phyloP scores from a whole-genome alignment of 2,329 filamentous ascomycete genomes.

The Fusarium kyushuense region DNA sequence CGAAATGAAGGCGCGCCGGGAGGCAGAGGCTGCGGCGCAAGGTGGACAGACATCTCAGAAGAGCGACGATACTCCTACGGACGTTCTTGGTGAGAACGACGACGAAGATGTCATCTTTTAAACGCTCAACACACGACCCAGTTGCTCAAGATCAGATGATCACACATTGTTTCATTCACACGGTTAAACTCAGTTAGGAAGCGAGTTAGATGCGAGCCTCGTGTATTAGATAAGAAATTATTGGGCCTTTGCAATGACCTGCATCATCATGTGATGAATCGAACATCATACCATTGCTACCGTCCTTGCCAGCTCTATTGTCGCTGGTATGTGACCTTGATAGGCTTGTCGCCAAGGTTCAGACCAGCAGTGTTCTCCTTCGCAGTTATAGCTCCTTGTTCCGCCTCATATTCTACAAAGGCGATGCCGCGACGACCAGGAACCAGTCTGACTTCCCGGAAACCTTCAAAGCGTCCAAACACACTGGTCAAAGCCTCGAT shows the following conservation, averaged over 20 bases:
- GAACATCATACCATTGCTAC: not conserved
- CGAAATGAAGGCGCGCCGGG: constrained; percentile 80
- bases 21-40: constrained; percentile 55
- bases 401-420: constrained; percentile 95
- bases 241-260: not conserved
- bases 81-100: constrained; percentile 80
- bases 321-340: constrained; percentile 97
- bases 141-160: not conserved
- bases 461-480: constrained; percentile 91
- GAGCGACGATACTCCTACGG: constrained; percentile 59
- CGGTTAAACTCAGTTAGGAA: not conserved
- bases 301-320: constrained; percentile 65
- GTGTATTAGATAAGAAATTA: constrained; percentile 3
- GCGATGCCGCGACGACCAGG: constrained; percentile 89
- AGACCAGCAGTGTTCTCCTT: constrained; percentile 94
- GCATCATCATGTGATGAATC: not conserved
- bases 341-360: constrained; percentile 78
- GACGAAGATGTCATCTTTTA: constrained; percentile 91
- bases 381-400: constrained; percentile 88
- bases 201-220: not conserved
- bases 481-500: constrained; percentile 82
- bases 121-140: constrained; percentile 6
- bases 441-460: constrained; percentile 91
- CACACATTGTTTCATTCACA: not conserved
- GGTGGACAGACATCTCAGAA: constrained; percentile 55